Percentiles rank a stretch among this genome's conserved stretches.
Conservation (phyloP, 2,329 filamentous ascomycete species). For the Aspergillus ruber region DNA sequence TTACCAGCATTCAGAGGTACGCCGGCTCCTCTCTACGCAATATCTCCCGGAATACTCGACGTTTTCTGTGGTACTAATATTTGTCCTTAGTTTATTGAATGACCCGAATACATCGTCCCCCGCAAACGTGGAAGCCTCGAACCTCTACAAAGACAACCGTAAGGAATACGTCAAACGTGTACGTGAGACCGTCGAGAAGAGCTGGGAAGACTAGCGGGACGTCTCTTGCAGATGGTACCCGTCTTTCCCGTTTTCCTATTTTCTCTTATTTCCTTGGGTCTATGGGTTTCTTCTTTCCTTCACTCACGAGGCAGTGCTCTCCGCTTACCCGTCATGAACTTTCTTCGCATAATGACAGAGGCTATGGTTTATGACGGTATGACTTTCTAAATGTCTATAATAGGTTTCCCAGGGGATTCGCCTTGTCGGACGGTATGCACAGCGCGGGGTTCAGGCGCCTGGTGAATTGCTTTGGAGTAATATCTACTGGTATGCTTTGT, state of each 20-base stretch:
- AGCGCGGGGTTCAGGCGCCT: slow-evolving; percentile 40
- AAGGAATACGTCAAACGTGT: slow-evolving; percentile 95
- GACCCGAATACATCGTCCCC: slow-evolving; percentile 98
- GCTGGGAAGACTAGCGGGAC: slow-evolving; percentile 75
- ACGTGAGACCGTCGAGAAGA: slow-evolving; percentile 96
- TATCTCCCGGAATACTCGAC: too few species aligned
- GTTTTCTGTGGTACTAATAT: not conserved
- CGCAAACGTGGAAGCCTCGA: slow-evolving; percentile 95
- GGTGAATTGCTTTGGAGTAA: slow-evolving; percentile 20
- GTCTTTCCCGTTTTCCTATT: slow-evolving; percentile 2
- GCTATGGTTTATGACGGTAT: not conserved
- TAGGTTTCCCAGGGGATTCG: not conserved
- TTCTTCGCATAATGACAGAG: not conserved
- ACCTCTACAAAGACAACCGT: slow-evolving; percentile 95
- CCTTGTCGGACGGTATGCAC: slow-evolving; percentile 30
- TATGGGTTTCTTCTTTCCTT: not conserved
- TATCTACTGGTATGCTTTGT: slow-evolving; percentile 1
- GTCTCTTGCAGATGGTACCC: not conserved
- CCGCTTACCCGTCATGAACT: not conserved
- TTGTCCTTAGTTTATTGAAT: slow-evolving; percentile 67
- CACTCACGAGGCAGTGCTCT: not conserved
- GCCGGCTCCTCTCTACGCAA: slow-evolving; percentile 3
- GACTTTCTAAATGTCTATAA: not conserved
- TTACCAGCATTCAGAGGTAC: slow-evolving; percentile 96
- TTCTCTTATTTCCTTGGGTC: slow-evolving; percentile 4